Evolutionary conservation across 2,329 filamentous ascomycete genomes (phyloP).

Genomic region (Monilinia laxa): DNA sequence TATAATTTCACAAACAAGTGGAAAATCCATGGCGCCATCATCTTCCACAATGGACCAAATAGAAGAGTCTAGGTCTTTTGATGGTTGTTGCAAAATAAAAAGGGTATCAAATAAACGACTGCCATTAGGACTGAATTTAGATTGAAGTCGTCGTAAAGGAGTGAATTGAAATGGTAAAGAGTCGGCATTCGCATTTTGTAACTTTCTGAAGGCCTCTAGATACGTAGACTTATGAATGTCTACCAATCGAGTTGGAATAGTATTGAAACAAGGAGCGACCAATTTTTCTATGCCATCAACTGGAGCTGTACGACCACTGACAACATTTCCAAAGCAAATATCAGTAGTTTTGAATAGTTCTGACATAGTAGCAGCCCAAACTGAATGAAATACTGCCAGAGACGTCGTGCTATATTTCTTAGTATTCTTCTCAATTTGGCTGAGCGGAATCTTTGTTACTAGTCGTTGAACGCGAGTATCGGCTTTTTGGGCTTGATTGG

Average conservation of each 20-base stretch:
- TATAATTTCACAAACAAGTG: slow-evolving; percentile 73
- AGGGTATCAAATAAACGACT: slow-evolving; percentile 74
- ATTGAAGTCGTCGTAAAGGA: slow-evolving; percentile 70
- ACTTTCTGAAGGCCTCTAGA: slow-evolving; percentile 38
- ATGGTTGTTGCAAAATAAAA: slow-evolving; percentile 71
- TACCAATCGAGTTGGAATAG: slow-evolving; percentile 68
- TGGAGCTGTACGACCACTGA: slow-evolving; percentile 70
- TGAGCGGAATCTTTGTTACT: slow-evolving; percentile 27
- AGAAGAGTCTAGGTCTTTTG: slow-evolving; percentile 53
- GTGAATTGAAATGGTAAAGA: slow-evolving; percentile 71
- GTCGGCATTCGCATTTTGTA: slow-evolving; percentile 53
- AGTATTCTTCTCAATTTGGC: slow-evolving; percentile 48
- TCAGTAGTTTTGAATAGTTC: slow-evolving; percentile 58
- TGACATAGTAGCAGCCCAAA: slow-evolving; percentile 67
- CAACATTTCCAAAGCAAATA: slow-evolving; percentile 83
- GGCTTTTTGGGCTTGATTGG: background rate
- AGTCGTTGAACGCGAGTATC: slow-evolving; percentile 26
- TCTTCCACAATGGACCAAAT: slow-evolving; percentile 60
- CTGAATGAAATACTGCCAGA: slow-evolving; percentile 66
- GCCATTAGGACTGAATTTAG: slow-evolving; percentile 46
- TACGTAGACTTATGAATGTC: slow-evolving; percentile 52
- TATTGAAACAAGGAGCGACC: slow-evolving; percentile 92
- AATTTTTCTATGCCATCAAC: slow-evolving; percentile 67
- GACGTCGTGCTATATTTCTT: slow-evolving; percentile 59
- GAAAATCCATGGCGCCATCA: slow-evolving; percentile 68